Base-by-base conservation (phyloP, 2,329 filamentous ascomycete genomes). In the Ophiostoma sp. region DNA sequence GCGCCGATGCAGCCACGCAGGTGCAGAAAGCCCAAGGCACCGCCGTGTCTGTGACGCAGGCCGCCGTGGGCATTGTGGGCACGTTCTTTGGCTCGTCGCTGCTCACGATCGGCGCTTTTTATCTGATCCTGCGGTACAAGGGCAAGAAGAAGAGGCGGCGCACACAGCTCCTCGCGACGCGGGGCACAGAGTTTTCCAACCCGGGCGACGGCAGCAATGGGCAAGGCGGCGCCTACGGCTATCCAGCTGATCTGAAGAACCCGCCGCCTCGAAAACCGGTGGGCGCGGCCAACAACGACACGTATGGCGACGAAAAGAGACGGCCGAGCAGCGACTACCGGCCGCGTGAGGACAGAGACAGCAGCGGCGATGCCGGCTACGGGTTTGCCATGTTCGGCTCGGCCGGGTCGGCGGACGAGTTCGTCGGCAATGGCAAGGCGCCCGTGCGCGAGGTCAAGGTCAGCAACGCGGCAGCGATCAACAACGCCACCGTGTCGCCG, bases 21-120 rank as follows among this genome's bases (percentile, higher is more conserved):
- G 74, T 78, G 16, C 72, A 75, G 18, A 73, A 76, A 16, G 76
- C 79, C 0, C 78, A 80, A 66, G 77, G 75, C 18, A 73, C 77
- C 3, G 78, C 79, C 3, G 75, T 81, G 1, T 80, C 79, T 2
- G 77, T 77, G 16, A 80, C 79, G 0, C 78, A 81, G 73, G 76
- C 76, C 0, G 79, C 79, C 0, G 69, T 81, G 5, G 79, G 78
- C 9, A 77, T 82, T 18, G 77, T 81, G 4, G 79, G 77, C 14
- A 78, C 77, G 64, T 78, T 81, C 45, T 74, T 81, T 65, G 80
- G 77, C n/a, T 78, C 78, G 2, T 76, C 78, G 1, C 72, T 82
- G 27, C 73, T 81, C 44, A 79, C 78, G 0, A 76, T 80, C 4
- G 65, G 77, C 2, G 74, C 75, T 40, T 78, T 79, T 69, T 78